Evolutionary conservation across 2,329 filamentous ascomycete species (phyloP).

Genomic region (Drechslerella coelobrocha): DNA sequence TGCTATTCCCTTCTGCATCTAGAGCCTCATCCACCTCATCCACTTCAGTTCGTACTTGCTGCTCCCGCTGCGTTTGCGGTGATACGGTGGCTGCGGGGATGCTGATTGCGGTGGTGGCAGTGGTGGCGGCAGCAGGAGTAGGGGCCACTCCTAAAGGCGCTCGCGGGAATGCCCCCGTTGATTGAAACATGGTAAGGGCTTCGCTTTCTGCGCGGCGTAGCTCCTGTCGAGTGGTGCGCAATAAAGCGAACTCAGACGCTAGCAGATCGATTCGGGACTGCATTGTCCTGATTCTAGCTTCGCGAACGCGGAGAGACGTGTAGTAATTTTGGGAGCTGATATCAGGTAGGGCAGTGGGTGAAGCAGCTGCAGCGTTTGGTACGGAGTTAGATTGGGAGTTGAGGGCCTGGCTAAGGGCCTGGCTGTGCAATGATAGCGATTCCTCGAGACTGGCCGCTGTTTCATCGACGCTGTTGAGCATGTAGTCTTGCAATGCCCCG

Average conservation of each 20-base stretch:
- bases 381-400: no score
- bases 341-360: conserved; percentile 13
- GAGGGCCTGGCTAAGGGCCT: conserved; percentile 39
- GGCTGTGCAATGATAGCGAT: conserved; percentile 38
- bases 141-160: conserved; percentile 2
- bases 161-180: conserved; percentile 11
- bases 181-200: conserved; percentile 41
- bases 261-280: conserved; percentile 54
- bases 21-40: conserved; percentile 45
- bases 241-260: conserved; percentile 53
- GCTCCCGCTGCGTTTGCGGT: conserved; percentile 8
- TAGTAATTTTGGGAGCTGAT: conserved; percentile 39
- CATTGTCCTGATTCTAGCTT: conserved; percentile 54
- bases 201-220: conserved; percentile 50
- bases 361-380: background rate
- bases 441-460: conserved; percentile 49
- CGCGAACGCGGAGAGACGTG: conserved; percentile 50
- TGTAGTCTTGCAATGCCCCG: conserved; percentile 54
- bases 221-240: conserved; percentile 52
- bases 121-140: conserved; percentile 9
- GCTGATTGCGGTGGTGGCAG: conserved; percentile 5
- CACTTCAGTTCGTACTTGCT: conserved; percentile 29
- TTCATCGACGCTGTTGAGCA: conserved; percentile 51
- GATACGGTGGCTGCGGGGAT: background rate
- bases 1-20: conserved; percentile 47